Conservation (phyloP, 371 early-diverging fungal species). For the Batkoa obscura region DNA sequence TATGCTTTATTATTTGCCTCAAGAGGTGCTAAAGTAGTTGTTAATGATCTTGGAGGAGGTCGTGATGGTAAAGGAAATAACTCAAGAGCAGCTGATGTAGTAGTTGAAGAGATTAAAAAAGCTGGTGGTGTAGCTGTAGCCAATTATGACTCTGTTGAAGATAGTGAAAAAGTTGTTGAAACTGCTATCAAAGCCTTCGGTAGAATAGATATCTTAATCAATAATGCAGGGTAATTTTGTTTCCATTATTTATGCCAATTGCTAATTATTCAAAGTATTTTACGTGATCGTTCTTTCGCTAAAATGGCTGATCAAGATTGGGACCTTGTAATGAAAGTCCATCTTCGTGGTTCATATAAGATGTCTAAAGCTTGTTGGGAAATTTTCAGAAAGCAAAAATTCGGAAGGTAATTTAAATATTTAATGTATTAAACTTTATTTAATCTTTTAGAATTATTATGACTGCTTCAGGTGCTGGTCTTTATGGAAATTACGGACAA, state of each 20-base stretch:
- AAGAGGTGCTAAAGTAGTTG: constrained; percentile 74
- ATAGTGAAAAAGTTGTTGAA: constrained; percentile 90
- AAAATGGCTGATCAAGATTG: constrained; percentile 92
- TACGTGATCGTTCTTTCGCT: constrained; percentile 88
- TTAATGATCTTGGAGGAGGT: constrained; percentile 82
- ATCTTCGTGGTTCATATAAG: constrained; percentile 87
- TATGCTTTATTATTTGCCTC: constrained; percentile 83
- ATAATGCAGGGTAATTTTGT: constrained; percentile 72
- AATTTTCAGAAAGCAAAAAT: constrained; percentile 85
- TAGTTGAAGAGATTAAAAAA: constrained; percentile 81
- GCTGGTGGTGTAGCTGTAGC: constrained; percentile 91
- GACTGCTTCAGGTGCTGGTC: constrained; percentile 86
- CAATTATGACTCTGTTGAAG: constrained; percentile 92
- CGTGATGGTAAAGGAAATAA: constrained; percentile 58
- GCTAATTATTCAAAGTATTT: constrained; percentile 31
- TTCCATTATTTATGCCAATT: not conserved
- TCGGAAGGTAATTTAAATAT: constrained; percentile 31
- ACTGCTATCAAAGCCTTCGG: constrained; percentile 91
- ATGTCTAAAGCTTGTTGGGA: constrained; percentile 95
- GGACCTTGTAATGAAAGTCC: constrained; percentile 83
- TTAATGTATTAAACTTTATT: not conserved
- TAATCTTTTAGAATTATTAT: constrained; percentile 11
- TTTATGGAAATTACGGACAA: constrained; percentile 98
- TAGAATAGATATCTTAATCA: constrained; percentile 83
- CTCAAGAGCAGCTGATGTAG: constrained; percentile 76